phyloP scores from a whole-genome alignment of 345 rosid species.

The Arabidopsis thaliana region TAIR10.1 NC_003070.9:6506001-6506500 shows the following conservation, averaged over 20 bases:
- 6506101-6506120: conserved; percentile 70
- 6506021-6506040: conserved; percentile 56
- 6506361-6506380: conserved; percentile 19
- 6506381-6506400: neutral
- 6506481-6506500: neutral
- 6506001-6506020: conserved; percentile 63
- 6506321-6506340: conserved; percentile 15
- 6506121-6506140: conserved; percentile 52
- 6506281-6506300: neutral
- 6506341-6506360: neutral
- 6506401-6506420: neutral
- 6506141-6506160: conserved; percentile 23
- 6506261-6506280: conserved; percentile 12
- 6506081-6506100: conserved; percentile 50
- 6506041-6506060: conserved; percentile 64
- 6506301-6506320: neutral
- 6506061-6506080: conserved; percentile 48
- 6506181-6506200: conserved; percentile 21
- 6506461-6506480: neutral
- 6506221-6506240: neutral
- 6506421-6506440: neutral
- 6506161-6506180: conserved; percentile 39
- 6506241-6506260: neutral
- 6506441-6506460: conserved; percentile 45
- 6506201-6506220: neutral